These are phyloP conservation scores for bread wheat (Triticum aestivum) DNA, from an alignment of 176 grass and related monocot species.

Conservation along the genomic window DNA sequence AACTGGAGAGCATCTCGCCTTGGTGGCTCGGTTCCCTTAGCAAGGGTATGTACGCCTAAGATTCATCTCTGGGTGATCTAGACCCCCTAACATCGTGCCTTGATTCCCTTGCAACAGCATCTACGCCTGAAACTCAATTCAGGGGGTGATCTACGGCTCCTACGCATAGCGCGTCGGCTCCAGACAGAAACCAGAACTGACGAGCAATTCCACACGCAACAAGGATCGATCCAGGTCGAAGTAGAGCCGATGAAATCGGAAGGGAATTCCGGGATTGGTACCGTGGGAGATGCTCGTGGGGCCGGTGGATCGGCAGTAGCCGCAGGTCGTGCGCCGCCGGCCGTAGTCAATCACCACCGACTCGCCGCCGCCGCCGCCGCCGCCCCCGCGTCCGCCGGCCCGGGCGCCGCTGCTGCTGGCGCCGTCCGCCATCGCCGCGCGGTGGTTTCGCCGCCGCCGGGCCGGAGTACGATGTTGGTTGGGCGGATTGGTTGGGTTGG, in stretches of 20 bases:
- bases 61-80: neutral
- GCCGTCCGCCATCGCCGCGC: conserved; percentile 53
- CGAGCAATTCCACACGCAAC: neutral
- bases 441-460: conserved; percentile 21
- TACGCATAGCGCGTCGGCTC: neutral
- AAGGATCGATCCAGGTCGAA: neutral
- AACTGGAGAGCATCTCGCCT: neutral
- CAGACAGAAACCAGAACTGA: neutral
- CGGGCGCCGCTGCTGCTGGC: conserved; percentile 57
- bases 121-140: neutral
- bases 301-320: conserved; percentile 71
- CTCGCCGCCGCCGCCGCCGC: conserved; percentile 28
- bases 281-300: conserved; percentile 69
- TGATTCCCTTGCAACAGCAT: neutral
- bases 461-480: conserved; percentile 11
- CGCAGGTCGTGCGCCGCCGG: conserved; percentile 52
- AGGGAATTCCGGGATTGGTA: conserved; percentile 25
- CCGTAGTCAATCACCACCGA: conserved; percentile 68
- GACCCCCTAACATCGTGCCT: neutral
- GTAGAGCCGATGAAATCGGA: neutral
- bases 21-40: neutral
- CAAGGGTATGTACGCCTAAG: neutral
- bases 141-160: neutral
- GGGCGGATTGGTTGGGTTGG: conserved; percentile 17
- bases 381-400: neutral